phyloP scores from a whole-genome alignment of 352 stramenopile species.

The Globisporangium paddicum region DNA sequence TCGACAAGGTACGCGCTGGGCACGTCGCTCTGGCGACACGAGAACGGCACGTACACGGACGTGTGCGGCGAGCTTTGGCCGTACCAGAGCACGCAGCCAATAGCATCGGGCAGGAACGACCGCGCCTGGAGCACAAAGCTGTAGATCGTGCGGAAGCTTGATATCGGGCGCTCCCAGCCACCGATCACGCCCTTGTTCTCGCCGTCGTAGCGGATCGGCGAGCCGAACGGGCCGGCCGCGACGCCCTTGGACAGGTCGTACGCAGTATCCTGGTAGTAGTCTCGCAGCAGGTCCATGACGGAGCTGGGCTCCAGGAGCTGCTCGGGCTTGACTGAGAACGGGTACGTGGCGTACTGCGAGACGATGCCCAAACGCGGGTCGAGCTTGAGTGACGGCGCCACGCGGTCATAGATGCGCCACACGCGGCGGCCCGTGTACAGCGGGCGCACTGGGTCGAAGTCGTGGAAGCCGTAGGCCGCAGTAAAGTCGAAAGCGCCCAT shows the following conservation, averaged over 20 bases:
- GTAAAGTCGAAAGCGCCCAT: conserved; percentile 47
- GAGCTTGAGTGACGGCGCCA: conserved; percentile 74
- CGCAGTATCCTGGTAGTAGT: conserved; percentile 83
- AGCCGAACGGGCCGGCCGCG: conserved; percentile 82
- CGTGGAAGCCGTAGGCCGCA: conserved; percentile 13
- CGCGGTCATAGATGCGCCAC: conserved; percentile 84
- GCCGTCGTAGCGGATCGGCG: conserved; percentile 72
- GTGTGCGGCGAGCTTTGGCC: conserved; percentile 42
- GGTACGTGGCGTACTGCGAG: conserved; percentile 74
- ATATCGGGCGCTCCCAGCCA: conserved; percentile 84
- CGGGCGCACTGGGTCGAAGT: conserved; percentile 51
- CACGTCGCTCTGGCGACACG: conserved; percentile 30
- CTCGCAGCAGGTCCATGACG: conserved; percentile 69
- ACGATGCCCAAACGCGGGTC: conserved; percentile 56
- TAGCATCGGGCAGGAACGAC: conserved; percentile 18
- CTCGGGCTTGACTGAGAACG: conserved; percentile 88
- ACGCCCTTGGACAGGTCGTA: conserved; percentile 76
- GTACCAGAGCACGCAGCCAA: conserved; percentile 51
- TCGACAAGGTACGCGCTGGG: conserved; percentile 36
- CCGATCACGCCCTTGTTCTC: conserved; percentile 34
- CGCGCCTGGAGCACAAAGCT: conserved; percentile 59
- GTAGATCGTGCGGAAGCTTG: conserved; percentile 80
- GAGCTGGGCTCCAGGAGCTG: conserved; percentile 39
- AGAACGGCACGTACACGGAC: conserved; percentile 54
- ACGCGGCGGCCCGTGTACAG: conserved; percentile 81